Percentiles rank a stretch among this genome's conserved stretches.
phyloP scores from a whole-genome alignment of 2,329 filamentous ascomycete genomes.

The Nemania sp. region DNA sequence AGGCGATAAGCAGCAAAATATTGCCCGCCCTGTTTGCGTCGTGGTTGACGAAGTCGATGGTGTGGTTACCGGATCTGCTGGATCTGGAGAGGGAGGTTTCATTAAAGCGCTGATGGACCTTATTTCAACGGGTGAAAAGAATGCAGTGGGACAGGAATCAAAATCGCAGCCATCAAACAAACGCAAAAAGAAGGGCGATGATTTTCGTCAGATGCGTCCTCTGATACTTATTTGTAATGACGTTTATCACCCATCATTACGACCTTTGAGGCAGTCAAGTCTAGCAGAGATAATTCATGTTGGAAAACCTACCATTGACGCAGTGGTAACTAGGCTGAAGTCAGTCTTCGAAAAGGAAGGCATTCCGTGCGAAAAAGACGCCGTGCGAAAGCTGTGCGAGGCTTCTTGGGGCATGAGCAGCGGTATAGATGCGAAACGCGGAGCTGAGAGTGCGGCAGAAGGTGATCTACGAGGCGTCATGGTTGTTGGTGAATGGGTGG shows the following conservation, averaged over 20 bases:
- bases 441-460: constrained; percentile 68
- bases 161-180: constrained; percentile 41
- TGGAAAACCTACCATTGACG: constrained; percentile 83
- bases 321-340: constrained; percentile 80
- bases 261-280: constrained; percentile 80
- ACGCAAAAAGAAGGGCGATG: constrained; percentile 77
- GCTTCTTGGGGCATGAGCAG: constrained; percentile 78
- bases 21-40: constrained; percentile 86
- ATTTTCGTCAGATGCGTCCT: constrained; percentile 83
- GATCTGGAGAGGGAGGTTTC: constrained; percentile 86
- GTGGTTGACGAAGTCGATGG: constrained; percentile 97
- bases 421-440: constrained; percentile 69
- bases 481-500: constrained; percentile 87
- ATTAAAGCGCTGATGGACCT: constrained; percentile 93
- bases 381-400: constrained; percentile 81
- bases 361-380: constrained; percentile 85
- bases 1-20: constrained; percentile 62
- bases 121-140: constrained; percentile 83
- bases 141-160: constrained; percentile 49
- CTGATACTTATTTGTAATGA: constrained; percentile 97
- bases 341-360: constrained; percentile 86
- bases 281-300: constrained; percentile 91
- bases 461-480: constrained; percentile 80
- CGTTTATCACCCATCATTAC: constrained; percentile 86
- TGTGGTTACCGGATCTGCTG: constrained; percentile 78